Percentiles rank a stretch among this genome's conserved stretches.
Conservation (phyloP, 345 rosid genomes). For the Clausena lansium region DNA sequence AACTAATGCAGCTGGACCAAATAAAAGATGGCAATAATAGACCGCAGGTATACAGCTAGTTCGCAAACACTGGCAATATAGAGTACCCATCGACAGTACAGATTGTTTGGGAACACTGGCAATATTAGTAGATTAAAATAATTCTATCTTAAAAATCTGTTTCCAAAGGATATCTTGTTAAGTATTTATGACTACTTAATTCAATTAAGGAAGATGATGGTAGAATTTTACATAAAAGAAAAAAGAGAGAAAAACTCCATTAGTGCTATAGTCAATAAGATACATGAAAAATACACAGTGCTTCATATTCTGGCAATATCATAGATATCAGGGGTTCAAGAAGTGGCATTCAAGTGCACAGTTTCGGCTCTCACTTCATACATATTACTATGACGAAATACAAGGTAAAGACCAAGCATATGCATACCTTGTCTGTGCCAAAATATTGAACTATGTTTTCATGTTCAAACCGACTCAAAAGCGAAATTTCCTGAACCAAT, state of each 20-base stretch:
- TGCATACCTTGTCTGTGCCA: constrained; percentile 73
- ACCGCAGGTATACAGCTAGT: not conserved
- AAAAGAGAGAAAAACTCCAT: not conserved
- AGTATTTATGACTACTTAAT: not conserved
- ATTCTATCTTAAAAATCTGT: not conserved
- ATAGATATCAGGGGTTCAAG: not conserved
- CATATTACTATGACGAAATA: not conserved
- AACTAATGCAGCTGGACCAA: not conserved
- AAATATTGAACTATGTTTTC: constrained; percentile 76
- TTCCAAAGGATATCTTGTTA: not conserved
- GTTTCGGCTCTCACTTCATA: not conserved
- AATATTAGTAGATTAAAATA: not conserved
- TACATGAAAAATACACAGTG: not conserved
- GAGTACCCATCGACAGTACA: not conserved
- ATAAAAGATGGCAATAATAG: not conserved
- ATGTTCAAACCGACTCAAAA: constrained; percentile 80
- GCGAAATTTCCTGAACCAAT: constrained; percentile 69
- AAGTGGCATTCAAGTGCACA: not conserved
- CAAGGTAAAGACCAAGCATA: not conserved
- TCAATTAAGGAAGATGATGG: not conserved
- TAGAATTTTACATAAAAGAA: not conserved
- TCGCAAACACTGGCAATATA: not conserved
- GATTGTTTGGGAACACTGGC: not conserved
- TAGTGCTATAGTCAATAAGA: not conserved
- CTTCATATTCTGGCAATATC: not conserved